Evolutionary conservation across 768 basidiomycete species (phyloP).

Genomic region (Lactarius pseudohatsudake): DNA sequence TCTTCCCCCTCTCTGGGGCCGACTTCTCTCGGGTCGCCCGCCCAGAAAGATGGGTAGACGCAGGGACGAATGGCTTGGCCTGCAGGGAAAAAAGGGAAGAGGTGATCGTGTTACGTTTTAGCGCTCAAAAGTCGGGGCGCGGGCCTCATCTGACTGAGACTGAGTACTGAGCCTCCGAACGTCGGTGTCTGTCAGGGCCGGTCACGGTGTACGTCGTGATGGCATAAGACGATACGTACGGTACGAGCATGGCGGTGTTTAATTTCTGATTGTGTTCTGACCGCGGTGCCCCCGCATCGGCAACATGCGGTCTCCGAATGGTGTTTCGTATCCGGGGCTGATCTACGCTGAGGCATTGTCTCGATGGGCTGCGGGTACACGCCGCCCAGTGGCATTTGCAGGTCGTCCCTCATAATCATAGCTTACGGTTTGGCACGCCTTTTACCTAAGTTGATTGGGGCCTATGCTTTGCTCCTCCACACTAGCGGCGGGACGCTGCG

Average conservation of each 20-base stretch:
- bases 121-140: neutral
- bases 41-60: neutral
- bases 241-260: conserved; percentile 2
- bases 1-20: neutral
- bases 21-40: neutral
- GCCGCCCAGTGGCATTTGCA: conserved; percentile 2
- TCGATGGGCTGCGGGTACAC: conserved; percentile 3
- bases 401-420: neutral
- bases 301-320: conserved; percentile 2
- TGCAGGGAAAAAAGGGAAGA: neutral
- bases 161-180: neutral
- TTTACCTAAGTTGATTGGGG: neutral
- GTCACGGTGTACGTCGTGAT: neutral
- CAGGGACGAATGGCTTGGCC: neutral
- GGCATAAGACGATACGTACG: neutral
- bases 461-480: neutral
- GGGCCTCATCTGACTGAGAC: neutral
- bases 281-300: conserved; percentile 6
- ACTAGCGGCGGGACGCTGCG: neutral
- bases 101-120: neutral
- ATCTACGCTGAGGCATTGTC: conserved; percentile 2
- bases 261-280: neutral
- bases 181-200: neutral
- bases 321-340: conserved; percentile 2
- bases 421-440: neutral